A percentile compares a stretch with the other conserved stretches of the same genome.
Conservation (phyloP, 164 flowering plant species). For the Aristolochia contorta region DNA sequence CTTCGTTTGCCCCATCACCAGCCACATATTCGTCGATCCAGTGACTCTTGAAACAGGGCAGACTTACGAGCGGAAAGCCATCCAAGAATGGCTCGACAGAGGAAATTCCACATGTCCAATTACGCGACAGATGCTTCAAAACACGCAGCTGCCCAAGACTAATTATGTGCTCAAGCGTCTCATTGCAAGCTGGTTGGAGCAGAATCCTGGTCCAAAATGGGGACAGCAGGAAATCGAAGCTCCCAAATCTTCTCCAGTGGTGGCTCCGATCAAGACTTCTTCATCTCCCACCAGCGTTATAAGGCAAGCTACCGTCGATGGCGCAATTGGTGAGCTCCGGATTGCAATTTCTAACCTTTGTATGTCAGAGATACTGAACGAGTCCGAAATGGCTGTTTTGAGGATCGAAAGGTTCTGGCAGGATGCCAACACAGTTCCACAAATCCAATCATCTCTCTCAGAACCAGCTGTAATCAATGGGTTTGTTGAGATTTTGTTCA, state of each 20-base stretch:
- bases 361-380: constrained; percentile 44
- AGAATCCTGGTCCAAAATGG: constrained; percentile 22
- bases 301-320: constrained; percentile 42
- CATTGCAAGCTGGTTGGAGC: constrained; percentile 70
- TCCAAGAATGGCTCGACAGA: constrained; percentile 76
- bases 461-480: constrained; percentile 63
- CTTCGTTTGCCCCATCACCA: constrained; percentile 78
- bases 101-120: constrained; percentile 77
- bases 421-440: constrained; percentile 30
- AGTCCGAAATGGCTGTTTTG: constrained; percentile 61
- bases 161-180: constrained; percentile 76
- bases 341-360: constrained; percentile 48
- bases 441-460: constrained; percentile 38
- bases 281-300: constrained; percentile 61
- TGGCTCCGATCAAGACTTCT: constrained; percentile 22
- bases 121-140: constrained; percentile 61
- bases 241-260: constrained; percentile 8
- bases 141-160: constrained; percentile 61
- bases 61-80: constrained; percentile 74
- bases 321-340: constrained; percentile 34
- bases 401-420: constrained; percentile 45
- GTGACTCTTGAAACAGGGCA: constrained; percentile 89
- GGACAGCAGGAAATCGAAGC: constrained; percentile 14
- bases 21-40: constrained; percentile 59
- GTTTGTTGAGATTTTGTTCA: constrained; percentile 66